phyloP scores from a whole-genome alignment of 495 filamentous ascomycete species.

The Margaritispora aquatica region DNA sequence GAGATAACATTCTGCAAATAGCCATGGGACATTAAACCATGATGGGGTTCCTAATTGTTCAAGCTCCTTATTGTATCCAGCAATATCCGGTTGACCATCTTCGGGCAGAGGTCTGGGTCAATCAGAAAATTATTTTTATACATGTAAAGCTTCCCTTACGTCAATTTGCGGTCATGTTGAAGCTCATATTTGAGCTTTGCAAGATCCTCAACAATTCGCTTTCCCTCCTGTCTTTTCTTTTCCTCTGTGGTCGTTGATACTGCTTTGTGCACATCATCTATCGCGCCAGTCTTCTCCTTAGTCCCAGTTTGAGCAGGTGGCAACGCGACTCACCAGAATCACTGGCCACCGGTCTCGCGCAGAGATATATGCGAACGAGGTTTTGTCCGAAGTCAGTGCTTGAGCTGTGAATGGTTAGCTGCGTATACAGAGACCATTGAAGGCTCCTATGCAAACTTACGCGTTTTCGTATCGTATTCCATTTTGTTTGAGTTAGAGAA shows the following conservation, averaged over 20 bases:
- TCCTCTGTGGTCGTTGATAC: constrained; percentile 53
- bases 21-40: constrained; percentile 84
- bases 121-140: neutral
- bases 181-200: constrained; percentile 90
- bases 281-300: constrained; percentile 70
- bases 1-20: constrained; percentile 90
- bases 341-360: constrained; percentile 86
- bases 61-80: constrained; percentile 83
- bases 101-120: constrained; percentile 64
- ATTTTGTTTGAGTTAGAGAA: constrained; percentile 32
- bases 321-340: constrained; percentile 64
- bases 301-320: neutral
- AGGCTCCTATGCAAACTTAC: constrained; percentile 40
- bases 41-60: constrained; percentile 62
- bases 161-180: constrained; percentile 80
- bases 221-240: constrained; percentile 71
- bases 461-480: constrained; percentile 58
- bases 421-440: neutral
- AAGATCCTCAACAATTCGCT: constrained; percentile 72
- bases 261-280: constrained; percentile 85
- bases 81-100: constrained; percentile 72
- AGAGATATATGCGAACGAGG: constrained; percentile 80
- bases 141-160: constrained; percentile 42
- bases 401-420: constrained; percentile 47
- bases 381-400: constrained; percentile 71